Base-by-base conservation (phyloP, 179 eudicot genomes). In the Silene noctiflora region DNA sequence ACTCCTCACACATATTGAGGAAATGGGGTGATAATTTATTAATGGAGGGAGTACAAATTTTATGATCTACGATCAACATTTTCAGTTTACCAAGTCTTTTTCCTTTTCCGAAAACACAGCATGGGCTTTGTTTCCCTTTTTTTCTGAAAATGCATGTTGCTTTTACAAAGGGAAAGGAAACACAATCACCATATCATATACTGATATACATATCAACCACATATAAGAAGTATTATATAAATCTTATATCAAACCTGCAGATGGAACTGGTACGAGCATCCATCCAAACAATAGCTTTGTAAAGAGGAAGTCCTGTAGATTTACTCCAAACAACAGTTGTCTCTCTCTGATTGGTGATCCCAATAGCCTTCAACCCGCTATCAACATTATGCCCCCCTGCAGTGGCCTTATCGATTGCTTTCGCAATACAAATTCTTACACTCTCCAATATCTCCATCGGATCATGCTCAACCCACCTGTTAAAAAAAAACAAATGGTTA, bases 281-380 rank as follows among this genome's bases (percentile, higher is more conserved):
- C 99, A 95, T 95, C 99, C 99, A 93, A 84, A 93, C 98, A 77
- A 95, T 90, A 81, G 99, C 99, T 51, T 93, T 91, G 64, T 93
- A 72, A 64, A 95, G 95, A 78, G 97, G 95, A 74, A 64, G 65
- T 0, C 99, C 99, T 8, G 92, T 88, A 31, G 98, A 87, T 83
- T 88, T 95, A 84, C 98, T 93, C 99, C 99, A 95, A 55, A 95
- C 85, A 1, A 95, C 85, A 67, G 92, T 89, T 1, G 99, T 95
- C 78, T 95, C 99, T 70, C 99, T 93, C 83, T 95, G 99, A 88
- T 95, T 95, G 77, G 99, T 93, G 39, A 95, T 81, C 31, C 99
- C 99, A 82, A 95, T 86, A 4, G 97, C 99, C 78, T 95, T 95
- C 87, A 95, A 79, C 31, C 97, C 96, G 21, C 81, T 68, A 71